Percentiles rank a stretch among this genome's conserved stretches.
These are phyloP conservation scores for Rhizopogon rudus DNA, from an alignment of 768 basidiomycete species.

Conservation along the genomic window DNA sequence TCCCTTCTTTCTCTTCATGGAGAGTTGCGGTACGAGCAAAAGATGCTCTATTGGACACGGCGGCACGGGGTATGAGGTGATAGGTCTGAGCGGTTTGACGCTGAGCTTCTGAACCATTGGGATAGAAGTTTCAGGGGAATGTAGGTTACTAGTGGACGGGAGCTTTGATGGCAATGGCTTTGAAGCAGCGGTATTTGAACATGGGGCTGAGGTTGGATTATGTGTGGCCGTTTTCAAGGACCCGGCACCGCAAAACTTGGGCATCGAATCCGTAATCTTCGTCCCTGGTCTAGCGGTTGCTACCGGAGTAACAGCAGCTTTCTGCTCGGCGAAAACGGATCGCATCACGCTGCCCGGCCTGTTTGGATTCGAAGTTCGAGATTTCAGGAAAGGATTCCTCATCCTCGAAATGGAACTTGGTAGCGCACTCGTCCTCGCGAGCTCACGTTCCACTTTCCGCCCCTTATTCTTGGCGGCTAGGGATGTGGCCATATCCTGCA, in stretches of 20 bases:
- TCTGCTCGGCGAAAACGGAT: slow-evolving; percentile 13
- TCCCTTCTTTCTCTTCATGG: slow-evolving; percentile 2
- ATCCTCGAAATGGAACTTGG: neutral
- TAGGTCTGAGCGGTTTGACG: slow-evolving; percentile 21
- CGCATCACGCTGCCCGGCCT: neutral
- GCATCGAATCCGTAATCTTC: neutral
- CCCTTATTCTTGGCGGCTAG: slow-evolving; percentile 14
- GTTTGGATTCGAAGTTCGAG: neutral
- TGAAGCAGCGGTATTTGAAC: neutral
- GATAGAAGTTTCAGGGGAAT: neutral
- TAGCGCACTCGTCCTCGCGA: slow-evolving; percentile 7
- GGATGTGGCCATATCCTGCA: slow-evolving; percentile 15
- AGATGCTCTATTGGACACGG: slow-evolving; percentile 21
- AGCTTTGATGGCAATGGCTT: neutral
- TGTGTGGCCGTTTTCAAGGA: neutral
- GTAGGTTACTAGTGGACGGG: neutral
- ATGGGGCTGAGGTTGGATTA: neutral
- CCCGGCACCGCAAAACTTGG: neutral
- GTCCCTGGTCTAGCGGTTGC: neutral
- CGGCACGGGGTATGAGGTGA: slow-evolving; percentile 24
- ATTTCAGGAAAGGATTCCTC: slow-evolving; percentile 20
- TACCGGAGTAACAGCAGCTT: neutral
- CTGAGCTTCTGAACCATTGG: neutral
- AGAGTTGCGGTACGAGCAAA: slow-evolving; percentile 3
- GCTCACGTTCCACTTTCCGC: slow-evolving; percentile 17